Conservation (phyloP, 2,329 filamentous ascomycete genomes). For the Aspergillus puulaauensis region DNA sequence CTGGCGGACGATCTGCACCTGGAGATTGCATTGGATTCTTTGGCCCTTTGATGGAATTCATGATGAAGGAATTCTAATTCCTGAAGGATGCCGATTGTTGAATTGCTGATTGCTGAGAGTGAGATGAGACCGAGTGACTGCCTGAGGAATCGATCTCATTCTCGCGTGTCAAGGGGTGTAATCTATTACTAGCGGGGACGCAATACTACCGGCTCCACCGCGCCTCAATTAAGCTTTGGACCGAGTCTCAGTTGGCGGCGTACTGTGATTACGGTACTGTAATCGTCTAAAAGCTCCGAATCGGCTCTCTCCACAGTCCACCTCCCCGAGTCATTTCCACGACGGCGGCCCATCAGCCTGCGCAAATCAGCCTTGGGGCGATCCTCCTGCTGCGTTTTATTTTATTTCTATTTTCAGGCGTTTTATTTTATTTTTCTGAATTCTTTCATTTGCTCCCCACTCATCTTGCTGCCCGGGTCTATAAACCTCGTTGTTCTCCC, state of each 20-base stretch:
- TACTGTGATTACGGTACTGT: neutral
- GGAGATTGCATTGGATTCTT: constrained; percentile 9
- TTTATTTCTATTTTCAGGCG: constrained; percentile 8
- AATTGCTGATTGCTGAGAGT: too few species aligned
- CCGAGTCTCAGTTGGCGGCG: constrained; percentile 20
- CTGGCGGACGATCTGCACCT: constrained; percentile 22
- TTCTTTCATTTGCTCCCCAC: constrained; percentile 19
- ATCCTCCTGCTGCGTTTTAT: constrained; percentile 6
- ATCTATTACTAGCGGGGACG: neutral
- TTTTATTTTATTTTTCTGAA: neutral
- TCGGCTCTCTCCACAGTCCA: constrained; percentile 11
- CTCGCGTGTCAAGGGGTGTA: neutral
- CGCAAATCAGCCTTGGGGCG: constrained; percentile 20
- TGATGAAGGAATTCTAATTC: too few species aligned
- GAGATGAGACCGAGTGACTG: neutral
- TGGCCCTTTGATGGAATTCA: too few species aligned
- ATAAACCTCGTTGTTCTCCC: constrained; percentile 19
- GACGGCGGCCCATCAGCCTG: constrained; percentile 6
- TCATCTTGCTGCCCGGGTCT: constrained; percentile 15
- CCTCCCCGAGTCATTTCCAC: constrained; percentile 14
- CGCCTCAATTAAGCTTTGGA: constrained; percentile 27
- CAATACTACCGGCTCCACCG: constrained; percentile 9
- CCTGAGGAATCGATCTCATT: neutral
- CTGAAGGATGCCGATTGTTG: too few species aligned
- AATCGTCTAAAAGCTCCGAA: constrained; percentile 3